phyloP scores from a whole-genome alignment of 2,329 filamentous ascomycete species.

The Ophiostoma pallidulum region DNA sequence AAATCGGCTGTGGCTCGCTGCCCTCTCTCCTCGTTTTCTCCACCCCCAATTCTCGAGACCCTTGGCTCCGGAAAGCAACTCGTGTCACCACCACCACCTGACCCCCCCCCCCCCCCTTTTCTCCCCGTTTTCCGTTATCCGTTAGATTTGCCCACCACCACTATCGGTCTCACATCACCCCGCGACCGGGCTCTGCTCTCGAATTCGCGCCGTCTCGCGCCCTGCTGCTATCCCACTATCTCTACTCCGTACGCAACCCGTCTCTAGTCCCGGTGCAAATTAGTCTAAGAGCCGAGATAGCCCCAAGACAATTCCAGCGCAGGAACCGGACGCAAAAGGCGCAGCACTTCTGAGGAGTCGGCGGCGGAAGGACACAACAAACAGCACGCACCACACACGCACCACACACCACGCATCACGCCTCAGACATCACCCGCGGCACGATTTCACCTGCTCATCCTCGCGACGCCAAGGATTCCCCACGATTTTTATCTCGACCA shows the following conservation, averaged over 20 bases:
- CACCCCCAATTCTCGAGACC: conserved; percentile 1
- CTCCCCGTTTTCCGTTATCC: conserved; percentile 4
- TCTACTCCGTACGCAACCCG: neutral
- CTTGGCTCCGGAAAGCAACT: conserved; percentile 1
- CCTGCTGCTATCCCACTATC: too few relatives aligned
- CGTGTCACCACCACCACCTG: conserved; percentile 7
- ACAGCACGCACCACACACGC: too few relatives aligned
- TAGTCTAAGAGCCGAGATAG: conserved; percentile 7
- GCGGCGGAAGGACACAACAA: too few relatives aligned
- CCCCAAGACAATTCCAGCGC: neutral
- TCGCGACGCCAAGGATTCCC: conserved; percentile 2
- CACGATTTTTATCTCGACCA: conserved; percentile 7
- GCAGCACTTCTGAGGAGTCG: too few relatives aligned
- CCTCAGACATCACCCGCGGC: too few relatives aligned
- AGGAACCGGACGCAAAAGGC: neutral
- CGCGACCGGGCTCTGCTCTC: neutral
- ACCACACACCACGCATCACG: too few relatives aligned
- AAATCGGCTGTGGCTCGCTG: too few relatives aligned
- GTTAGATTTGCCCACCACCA: conserved; percentile 7
- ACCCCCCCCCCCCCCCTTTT: too few relatives aligned
- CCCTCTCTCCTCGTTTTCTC: neutral
- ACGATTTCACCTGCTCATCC: neutral
- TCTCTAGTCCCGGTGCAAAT: neutral
- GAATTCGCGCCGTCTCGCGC: neutral
- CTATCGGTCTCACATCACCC: conserved; percentile 1